Evolutionary conservation across 768 basidiomycete genomes (phyloP).

Genomic region (Suillus luteus): DNA sequence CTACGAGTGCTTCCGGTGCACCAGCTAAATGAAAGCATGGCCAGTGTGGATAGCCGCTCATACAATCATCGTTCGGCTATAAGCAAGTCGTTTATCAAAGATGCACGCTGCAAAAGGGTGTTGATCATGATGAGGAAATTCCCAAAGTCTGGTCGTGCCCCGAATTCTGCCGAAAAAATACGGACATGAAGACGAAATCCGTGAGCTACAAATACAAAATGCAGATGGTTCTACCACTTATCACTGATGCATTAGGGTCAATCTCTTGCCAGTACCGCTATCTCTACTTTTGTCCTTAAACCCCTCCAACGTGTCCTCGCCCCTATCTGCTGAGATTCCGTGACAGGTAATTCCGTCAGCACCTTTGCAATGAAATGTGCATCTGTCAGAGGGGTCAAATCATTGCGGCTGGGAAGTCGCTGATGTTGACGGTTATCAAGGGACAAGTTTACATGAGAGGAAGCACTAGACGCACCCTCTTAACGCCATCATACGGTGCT

Average conservation of each 20-base stretch:
- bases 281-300: slow-evolving; percentile 64
- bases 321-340: slow-evolving; percentile 58
- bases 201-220: not conserved
- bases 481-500: slow-evolving; percentile 81
- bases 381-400: slow-evolving; percentile 88
- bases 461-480: slow-evolving; percentile 51
- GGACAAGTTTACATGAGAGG: not conserved
- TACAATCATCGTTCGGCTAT: not conserved
- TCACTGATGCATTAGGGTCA: not conserved
- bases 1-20: not conserved
- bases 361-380: slow-evolving; percentile 78
- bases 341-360: slow-evolving; percentile 61
- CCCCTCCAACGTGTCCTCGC: slow-evolving; percentile 87
- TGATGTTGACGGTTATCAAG: slow-evolving; percentile 27
- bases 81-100: not conserved
- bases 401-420: slow-evolving; percentile 72
- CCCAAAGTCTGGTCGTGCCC: not conserved
- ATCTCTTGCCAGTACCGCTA: slow-evolving; percentile 38
- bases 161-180: not conserved
- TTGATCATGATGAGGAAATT: not conserved
- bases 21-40: not conserved
- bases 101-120: not conserved
- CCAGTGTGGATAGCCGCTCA: too few relatives aligned
- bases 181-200: not conserved
- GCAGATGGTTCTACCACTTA: slow-evolving; percentile 3